Conservation (phyloP, 2,329 filamentous ascomycete species). For the Lizonia empirigonia region DNA sequence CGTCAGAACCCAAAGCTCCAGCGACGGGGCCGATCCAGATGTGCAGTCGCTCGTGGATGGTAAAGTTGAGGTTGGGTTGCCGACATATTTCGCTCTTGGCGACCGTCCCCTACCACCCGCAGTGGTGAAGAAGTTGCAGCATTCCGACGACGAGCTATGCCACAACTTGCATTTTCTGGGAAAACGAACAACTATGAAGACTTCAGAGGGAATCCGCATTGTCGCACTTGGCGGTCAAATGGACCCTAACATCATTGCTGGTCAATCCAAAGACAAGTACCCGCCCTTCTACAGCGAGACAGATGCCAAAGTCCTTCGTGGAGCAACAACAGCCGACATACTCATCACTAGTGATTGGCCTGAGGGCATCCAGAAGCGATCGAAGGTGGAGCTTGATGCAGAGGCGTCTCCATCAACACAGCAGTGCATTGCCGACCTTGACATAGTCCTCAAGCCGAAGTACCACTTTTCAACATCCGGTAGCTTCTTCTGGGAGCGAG, state of each 20-base stretch:
- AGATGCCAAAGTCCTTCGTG: conserved; percentile 76
- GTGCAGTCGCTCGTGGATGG: conserved; percentile 72
- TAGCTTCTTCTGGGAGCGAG: conserved; percentile 81
- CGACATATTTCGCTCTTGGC: conserved; percentile 90
- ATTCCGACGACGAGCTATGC: conserved; percentile 73
- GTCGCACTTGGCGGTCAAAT: conserved; percentile 81
- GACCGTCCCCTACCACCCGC: conserved; percentile 70
- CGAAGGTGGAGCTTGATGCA: conserved; percentile 64
- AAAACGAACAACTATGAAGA: conserved; percentile 85
- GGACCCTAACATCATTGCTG: conserved; percentile 64
- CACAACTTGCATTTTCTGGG: conserved; percentile 88
- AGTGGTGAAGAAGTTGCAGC: conserved; percentile 75
- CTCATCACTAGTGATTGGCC: conserved; percentile 90
- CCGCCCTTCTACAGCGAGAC: conserved; percentile 77
- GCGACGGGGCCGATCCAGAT: conserved; percentile 61
- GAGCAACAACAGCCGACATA: conserved; percentile 81
- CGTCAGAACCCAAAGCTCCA: conserved; percentile 52
- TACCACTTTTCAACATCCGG: conserved; percentile 83
- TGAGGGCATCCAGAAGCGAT: conserved; percentile 69
- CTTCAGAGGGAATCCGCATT: conserved; percentile 84
- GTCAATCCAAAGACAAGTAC: conserved; percentile 72
- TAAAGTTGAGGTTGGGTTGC: conserved; percentile 74
- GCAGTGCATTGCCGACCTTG: conserved; percentile 78
- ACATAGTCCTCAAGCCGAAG: conserved; percentile 78
- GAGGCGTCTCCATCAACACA: conserved; percentile 61